Evolutionary conservation across 2,329 filamentous ascomycete genomes (phyloP).

Genomic region (Aspergillus proliferans): DNA sequence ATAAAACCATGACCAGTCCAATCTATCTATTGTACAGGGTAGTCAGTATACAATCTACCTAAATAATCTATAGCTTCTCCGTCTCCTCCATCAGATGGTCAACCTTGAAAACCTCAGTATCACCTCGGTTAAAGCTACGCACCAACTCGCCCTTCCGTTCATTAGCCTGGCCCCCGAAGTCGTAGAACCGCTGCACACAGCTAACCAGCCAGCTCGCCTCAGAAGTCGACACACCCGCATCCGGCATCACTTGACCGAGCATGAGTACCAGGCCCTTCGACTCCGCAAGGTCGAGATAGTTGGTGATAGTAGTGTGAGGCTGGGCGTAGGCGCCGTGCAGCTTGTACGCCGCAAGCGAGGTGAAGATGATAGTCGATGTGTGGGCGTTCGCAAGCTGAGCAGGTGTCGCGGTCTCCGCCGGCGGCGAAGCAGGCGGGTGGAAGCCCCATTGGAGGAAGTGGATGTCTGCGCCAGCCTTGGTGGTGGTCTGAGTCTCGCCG

Average conservation of each 20-base stretch:
- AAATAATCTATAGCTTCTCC: conserved; percentile 61
- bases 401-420: conserved; percentile 13
- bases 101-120: conserved; percentile 66
- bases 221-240: conserved; percentile 67
- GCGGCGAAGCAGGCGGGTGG: conserved; percentile 52
- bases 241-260: conserved; percentile 72
- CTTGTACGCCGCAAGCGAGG: conserved; percentile 89
- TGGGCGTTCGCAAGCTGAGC: conserved; percentile 43
- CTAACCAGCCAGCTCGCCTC: conserved; percentile 88
- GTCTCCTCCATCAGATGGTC: conserved; percentile 83
- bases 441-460: conserved; percentile 97
- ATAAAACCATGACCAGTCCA: no score
- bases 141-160: conserved; percentile 64
- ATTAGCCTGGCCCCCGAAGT: conserved; percentile 50
- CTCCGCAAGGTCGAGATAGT: conserved; percentile 73
- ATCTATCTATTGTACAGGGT: no score
- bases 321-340: conserved; percentile 79
- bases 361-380: conserved; percentile 79
- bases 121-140: conserved; percentile 74
- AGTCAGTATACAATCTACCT: background rate
- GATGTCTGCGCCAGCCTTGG: conserved; percentile 66
- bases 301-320: conserved; percentile 89
- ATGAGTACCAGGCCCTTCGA: conserved; percentile 77
- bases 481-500: conserved; percentile 15
- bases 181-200: conserved; percentile 91